phyloP scores from a whole-genome alignment of 129 eudicot genomes.

The Cynara cardunculus region DNA sequence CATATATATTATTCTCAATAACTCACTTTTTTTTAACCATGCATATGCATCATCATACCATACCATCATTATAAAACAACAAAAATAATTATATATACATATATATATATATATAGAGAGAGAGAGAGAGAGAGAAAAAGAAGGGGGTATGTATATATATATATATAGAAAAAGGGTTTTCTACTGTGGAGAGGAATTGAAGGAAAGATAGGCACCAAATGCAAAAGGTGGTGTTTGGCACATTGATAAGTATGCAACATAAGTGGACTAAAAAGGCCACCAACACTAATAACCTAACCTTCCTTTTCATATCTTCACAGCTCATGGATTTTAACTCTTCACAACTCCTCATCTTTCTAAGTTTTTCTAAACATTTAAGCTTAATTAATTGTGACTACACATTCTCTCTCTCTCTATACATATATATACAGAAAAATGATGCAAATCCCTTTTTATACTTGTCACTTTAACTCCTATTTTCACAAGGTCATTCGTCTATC shows the following conservation, averaged over 20 bases:
- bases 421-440: too few species aligned
- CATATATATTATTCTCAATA: neutral
- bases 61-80: neutral
- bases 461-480: too few species aligned
- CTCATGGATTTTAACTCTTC: neutral
- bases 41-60: too few species aligned
- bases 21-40: too few species aligned
- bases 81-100: too few species aligned
- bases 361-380: neutral
- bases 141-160: too few species aligned
- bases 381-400: too few species aligned
- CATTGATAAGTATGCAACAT: neutral
- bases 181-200: neutral
- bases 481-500: too few species aligned
- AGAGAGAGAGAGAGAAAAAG: too few species aligned
- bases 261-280: neutral
- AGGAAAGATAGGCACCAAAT: neutral
- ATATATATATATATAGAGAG: too few species aligned
- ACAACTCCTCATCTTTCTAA: neutral
- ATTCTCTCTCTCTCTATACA: too few species aligned
- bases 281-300: neutral
- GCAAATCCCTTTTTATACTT: too few species aligned
- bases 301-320: neutral
- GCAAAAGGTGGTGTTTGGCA: neutral
- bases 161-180: neutral